Evolutionary conservation across 805 yeast genomes (phyloP).

Genomic region (Candida piceae): DNA sequence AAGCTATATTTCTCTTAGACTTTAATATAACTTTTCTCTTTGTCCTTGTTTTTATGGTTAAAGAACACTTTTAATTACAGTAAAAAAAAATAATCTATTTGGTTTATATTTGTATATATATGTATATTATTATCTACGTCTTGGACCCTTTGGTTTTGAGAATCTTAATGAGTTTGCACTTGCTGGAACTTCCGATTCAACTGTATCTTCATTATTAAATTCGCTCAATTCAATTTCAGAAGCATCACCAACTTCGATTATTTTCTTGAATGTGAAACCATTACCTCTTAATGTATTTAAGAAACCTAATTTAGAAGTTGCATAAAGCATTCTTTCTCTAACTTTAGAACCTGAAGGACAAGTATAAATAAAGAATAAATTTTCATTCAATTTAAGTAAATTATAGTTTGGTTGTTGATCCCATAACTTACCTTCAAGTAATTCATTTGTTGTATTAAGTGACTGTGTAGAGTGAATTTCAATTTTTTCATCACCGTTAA

Average conservation of each 20-base stretch:
- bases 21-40: too few species aligned
- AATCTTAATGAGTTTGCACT: conserved; percentile 34
- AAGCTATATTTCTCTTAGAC: too few species aligned
- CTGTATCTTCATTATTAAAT: conserved; percentile 30
- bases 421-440: conserved; percentile 30
- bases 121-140: too few species aligned
- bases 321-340: conserved; percentile 88
- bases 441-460: conserved; percentile 15
- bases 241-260: conserved; percentile 69
- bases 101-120: too few species aligned
- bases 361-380: conserved; percentile 62
- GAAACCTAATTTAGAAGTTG: conserved; percentile 68
- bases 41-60: too few species aligned
- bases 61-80: too few species aligned
- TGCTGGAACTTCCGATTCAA: too few species aligned
- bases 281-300: conserved; percentile 42
- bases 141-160: conserved; percentile 68
- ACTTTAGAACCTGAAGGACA: conserved; percentile 91
- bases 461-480: conserved; percentile 25
- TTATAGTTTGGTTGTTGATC: conserved; percentile 53
- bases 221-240: conserved; percentile 58
- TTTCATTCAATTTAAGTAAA: conserved; percentile 39
- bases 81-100: too few species aligned
- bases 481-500: conserved; percentile 49
- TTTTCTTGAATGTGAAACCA: conserved; percentile 37